A percentile compares a stretch with the other conserved stretches of the same genome.
Conservation (phyloP, 257 asterid species). For the Henckelia pumila region DNA sequence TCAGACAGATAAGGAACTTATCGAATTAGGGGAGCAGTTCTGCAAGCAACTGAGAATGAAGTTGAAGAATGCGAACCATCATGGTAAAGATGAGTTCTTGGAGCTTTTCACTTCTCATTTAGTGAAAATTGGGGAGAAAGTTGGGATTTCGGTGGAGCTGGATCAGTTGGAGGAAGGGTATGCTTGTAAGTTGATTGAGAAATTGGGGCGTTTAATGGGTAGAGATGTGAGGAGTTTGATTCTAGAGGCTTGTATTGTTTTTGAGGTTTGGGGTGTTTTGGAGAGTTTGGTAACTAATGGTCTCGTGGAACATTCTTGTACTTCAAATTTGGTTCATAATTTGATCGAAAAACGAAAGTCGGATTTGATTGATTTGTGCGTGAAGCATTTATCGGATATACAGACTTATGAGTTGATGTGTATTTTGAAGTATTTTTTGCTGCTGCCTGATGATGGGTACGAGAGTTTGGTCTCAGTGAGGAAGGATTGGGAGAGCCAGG, state of each 20-base stretch:
- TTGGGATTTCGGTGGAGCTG: conserved; percentile 32
- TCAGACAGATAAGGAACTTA: conserved; percentile 41
- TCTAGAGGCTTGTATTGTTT: conserved; percentile 55
- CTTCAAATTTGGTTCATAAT: conserved; percentile 42
- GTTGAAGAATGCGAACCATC: conserved; percentile 44
- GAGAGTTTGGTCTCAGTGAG: conserved; percentile 48
- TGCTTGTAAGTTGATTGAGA: conserved; percentile 43
- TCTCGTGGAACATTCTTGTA: conserved; percentile 42
- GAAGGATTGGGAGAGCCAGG: conserved; percentile 85
- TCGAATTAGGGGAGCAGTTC: conserved; percentile 43
- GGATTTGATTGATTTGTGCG: conserved; percentile 58
- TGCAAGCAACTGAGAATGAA: conserved; percentile 40
- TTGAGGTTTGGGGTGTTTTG: conserved; percentile 65
- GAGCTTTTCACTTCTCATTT: conserved; percentile 42
- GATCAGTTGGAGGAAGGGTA: conserved; percentile 36
- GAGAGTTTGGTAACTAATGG: conserved; percentile 56
- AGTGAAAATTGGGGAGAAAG: conserved; percentile 35
- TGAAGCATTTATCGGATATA: conserved; percentile 56
- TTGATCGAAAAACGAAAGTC: conserved; percentile 58
- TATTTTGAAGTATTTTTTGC: conserved; percentile 70
- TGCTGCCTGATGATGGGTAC: conserved; percentile 46
- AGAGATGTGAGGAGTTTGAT: conserved; percentile 61
- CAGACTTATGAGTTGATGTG: conserved; percentile 64
- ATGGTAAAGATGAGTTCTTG: conserved; percentile 45
- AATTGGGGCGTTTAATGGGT: conserved; percentile 47